Percentiles rank a stretch among this genome's conserved stretches.
Conservation (phyloP, 306 rosid species). For the Sphenostylis stenocarpa region DNA sequence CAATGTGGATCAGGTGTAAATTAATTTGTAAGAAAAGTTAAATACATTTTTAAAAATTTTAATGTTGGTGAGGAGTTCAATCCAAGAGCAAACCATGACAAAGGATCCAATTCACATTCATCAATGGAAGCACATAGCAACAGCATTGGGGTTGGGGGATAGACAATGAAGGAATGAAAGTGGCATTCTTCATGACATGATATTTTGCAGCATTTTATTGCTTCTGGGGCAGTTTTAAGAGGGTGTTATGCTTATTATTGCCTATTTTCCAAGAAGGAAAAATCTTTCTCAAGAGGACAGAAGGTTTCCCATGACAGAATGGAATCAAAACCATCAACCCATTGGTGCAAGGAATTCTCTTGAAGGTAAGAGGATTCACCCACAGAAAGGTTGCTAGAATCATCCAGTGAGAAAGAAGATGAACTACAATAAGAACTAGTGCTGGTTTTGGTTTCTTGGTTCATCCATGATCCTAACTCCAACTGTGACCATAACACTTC, state of each 20-base stretch:
- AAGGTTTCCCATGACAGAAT: slow-evolving; percentile 61
- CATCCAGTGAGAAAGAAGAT: slow-evolving; percentile 62
- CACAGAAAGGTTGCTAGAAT: slow-evolving; percentile 53
- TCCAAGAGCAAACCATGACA: background rate
- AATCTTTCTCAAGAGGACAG: slow-evolving; percentile 54
- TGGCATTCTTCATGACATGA: background rate
- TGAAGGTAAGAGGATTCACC: slow-evolving; percentile 45
- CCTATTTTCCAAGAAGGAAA: slow-evolving; percentile 40
- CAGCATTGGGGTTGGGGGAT: background rate
- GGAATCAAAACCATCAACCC: slow-evolving; percentile 60
- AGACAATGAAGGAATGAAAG: slow-evolving; percentile 9
- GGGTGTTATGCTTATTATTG: slow-evolving; percentile 16
- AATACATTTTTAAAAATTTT: too few relatives aligned
- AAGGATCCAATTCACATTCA: slow-evolving; percentile 15
- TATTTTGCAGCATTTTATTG: slow-evolving; percentile 9
- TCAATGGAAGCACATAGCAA: slow-evolving; percentile 1
- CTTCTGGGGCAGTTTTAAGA: background rate
- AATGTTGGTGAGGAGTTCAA: background rate
- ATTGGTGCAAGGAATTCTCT: slow-evolving; percentile 43
- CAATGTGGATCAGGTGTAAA: too few relatives aligned
- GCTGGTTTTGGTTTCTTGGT: slow-evolving; percentile 46
- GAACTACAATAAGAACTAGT: slow-evolving; percentile 42
- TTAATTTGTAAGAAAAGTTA: too few relatives aligned
- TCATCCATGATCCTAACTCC: slow-evolving; percentile 54
- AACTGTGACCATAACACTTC: slow-evolving; percentile 47